A percentile compares a stretch with the other conserved stretches of the same genome.
Evolutionary conservation across 2,329 filamentous ascomycete species (phyloP).

Genomic region (Albophoma yamanashiensis): DNA sequence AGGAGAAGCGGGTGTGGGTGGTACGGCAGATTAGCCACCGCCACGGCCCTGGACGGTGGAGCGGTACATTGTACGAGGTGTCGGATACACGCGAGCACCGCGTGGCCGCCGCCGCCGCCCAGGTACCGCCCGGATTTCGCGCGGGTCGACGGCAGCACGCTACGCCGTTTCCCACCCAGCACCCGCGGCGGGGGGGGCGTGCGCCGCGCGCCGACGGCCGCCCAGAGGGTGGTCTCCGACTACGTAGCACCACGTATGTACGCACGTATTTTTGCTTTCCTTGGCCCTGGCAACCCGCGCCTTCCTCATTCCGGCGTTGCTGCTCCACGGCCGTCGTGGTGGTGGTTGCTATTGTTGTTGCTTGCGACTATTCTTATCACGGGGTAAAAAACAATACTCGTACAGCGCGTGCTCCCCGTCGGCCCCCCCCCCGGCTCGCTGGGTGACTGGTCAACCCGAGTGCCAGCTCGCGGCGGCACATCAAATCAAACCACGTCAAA

Average conservation of each 20-base stretch:
- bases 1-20: constrained; percentile 6
- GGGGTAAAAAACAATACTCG: too few relatives aligned
- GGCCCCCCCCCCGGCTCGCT: background rate
- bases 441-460: background rate
- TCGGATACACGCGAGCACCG: background rate
- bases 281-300: background rate
- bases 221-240: background rate
- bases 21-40: background rate
- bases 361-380: background rate
- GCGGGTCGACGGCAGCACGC: background rate
- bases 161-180: background rate
- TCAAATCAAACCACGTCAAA: background rate
- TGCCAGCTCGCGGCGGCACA: background rate
- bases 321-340: background rate
- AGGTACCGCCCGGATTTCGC: background rate
- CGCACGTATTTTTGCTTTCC: background rate
- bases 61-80: background rate
- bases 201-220: background rate
- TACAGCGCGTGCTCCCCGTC: too few relatives aligned
- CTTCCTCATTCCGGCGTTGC: background rate
- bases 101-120: background rate
- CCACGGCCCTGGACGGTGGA: background rate
- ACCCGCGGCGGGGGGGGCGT: background rate
- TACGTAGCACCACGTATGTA: too few relatives aligned
- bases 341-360: background rate